Evolutionary conservation across 1,284 basidiomycete genomes (phyloP), one percentile per base, ranked within the genome.

Genomic region (Earliella scabrosa): DNA sequence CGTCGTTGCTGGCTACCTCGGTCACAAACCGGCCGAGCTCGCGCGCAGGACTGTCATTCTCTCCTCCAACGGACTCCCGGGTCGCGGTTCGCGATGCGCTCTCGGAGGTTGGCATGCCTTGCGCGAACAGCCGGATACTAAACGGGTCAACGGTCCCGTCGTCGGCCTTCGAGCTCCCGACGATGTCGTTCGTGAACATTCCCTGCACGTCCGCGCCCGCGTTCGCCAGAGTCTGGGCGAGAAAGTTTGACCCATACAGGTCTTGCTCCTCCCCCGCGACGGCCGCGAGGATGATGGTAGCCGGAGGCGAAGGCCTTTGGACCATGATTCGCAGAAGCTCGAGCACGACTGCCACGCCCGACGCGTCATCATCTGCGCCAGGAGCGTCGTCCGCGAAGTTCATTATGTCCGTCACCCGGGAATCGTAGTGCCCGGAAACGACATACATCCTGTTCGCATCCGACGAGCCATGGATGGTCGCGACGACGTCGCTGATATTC

Each of bases 221-320:
- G 10, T 70, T 71, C 26, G 71, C 72, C 46, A 82, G 67, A 24
- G 71, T 67, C 49, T 73, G 68, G 3, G 81, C 81, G 66, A 82
- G 73, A 66, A 78, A 78, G 23, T 71, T 68, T 3, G 81, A 75
- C 0, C 81, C 81, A 54, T 71, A 77, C 7, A 82, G 66, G 4
- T 78, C 80, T 60, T 83, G 81, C 60, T 82, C 81, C 64, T 83
- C 81, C 18, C 80, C 80, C 2, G 80, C 78, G 5, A 82, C 79
- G 14, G 76, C 78, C 1, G 72, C 76, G 39, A 82, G 79, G 63
- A 83, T 76, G 56, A 82, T 79, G 2, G 81, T 83, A 16, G 81
- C 79, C 4, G 70, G 70, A 2, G 80, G 74, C 16, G 71, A 64
- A 21, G 67, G 56, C 43, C 75, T 74, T 21, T 70, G 74, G 11